These are phyloP conservation scores for Geotrichum klebahnii DNA, from an alignment of 1,139 yeast genomes.

Conservation along the genomic window DNA sequence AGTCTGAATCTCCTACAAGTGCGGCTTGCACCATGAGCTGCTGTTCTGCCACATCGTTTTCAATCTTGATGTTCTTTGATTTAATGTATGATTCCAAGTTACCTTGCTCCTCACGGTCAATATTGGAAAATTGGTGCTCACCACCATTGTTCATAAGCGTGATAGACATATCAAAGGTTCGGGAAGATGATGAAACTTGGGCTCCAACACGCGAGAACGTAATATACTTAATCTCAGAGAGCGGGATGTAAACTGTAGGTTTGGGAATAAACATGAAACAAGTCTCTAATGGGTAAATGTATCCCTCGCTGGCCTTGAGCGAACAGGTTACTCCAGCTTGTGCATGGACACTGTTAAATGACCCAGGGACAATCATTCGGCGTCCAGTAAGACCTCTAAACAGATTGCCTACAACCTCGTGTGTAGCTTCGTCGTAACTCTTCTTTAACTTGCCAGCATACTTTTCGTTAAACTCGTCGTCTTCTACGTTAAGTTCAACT, in stretches of 20 bases:
- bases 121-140: conserved; percentile 80
- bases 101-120: conserved; percentile 85
- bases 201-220: conserved; percentile 88
- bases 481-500: conserved; percentile 80
- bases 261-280: conserved; percentile 88
- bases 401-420: conserved; percentile 82
- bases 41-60: conserved; percentile 52
- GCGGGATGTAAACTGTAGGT: conserved; percentile 89
- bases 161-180: conserved; percentile 91
- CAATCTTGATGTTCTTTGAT: conserved; percentile 72
- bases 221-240: conserved; percentile 68
- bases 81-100: conserved; percentile 70
- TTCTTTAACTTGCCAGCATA: conserved; percentile 72
- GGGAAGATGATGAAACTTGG: conserved; percentile 62
- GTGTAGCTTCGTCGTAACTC: conserved; percentile 77
- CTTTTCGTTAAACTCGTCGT: conserved; percentile 70
- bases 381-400: conserved; percentile 87
- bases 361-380: conserved; percentile 82
- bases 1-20: conserved; percentile 19
- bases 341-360: conserved; percentile 55
- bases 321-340: conserved; percentile 91
- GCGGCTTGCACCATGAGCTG: conserved; percentile 40
- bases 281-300: conserved; percentile 83
- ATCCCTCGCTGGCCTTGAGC: conserved; percentile 92
- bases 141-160: conserved; percentile 61